Evolutionary conservation across 177 flowering plant genomes (phyloP).

Genomic region (Vitis hybrid): DNA sequence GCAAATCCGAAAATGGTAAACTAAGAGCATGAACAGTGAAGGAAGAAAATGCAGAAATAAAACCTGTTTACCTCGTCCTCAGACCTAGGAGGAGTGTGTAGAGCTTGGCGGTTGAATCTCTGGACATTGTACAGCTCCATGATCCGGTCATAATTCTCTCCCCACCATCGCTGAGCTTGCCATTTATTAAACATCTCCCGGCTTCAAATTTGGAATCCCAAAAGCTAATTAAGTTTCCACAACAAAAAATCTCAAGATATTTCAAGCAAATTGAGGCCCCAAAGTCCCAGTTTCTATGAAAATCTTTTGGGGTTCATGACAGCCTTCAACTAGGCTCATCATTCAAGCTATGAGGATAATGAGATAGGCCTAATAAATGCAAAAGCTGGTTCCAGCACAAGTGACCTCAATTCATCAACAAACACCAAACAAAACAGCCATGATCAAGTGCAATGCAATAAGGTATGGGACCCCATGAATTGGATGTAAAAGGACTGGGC

Average conservation of each 20-base stretch:
- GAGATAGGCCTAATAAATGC: not conserved
- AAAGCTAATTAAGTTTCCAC: not conserved
- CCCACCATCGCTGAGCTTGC: constrained; percentile 99
- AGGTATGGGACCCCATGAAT: not conserved
- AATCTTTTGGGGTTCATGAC: not conserved
- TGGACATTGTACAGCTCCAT: constrained; percentile 98
- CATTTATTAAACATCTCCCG: constrained; percentile 97
- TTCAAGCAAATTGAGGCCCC: not conserved
- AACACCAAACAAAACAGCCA: no score
- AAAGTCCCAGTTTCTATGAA: not conserved
- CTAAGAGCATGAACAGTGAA: not conserved
- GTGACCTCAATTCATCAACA: no score
- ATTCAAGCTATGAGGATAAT: not conserved
- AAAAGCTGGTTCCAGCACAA: not conserved
- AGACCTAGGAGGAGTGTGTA: constrained; percentile 80
- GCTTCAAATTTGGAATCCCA: constrained; percentile 42
- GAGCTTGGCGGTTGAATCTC: constrained; percentile 90
- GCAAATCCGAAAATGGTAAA: no score
- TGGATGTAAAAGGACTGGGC: not conserved
- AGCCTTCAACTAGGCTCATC: not conserved
- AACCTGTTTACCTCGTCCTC: constrained; percentile 79
- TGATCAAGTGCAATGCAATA: not conserved
- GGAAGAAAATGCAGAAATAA: not conserved
- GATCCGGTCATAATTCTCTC: constrained; percentile 91
- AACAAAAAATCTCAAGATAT: not conserved